Evolutionary conservation across 2,329 filamentous ascomycete species (phyloP), one percentile per base, ranked within the genome.

Genomic region (Ophiosphaerella narmari): DNA sequence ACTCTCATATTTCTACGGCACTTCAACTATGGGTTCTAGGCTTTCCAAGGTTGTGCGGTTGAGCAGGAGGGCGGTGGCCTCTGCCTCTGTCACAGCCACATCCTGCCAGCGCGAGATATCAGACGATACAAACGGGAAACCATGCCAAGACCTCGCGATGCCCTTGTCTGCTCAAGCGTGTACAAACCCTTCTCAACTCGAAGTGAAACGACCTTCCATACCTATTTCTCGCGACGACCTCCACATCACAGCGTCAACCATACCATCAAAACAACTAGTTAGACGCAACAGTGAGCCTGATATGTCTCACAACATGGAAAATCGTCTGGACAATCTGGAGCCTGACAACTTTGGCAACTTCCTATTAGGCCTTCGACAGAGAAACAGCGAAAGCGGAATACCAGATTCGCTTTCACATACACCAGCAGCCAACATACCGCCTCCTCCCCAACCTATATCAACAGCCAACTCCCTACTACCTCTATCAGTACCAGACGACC

Each of bases 1-100:
- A 29, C 11, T 11, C 23, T 26, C 8, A 5, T 14, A 43, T 6
- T 35, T 31, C 36, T 12, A 40, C 14, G 14, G 18, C 33, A 39
- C 51, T 32, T 40, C 39, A 23, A 51, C 38, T 12, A 71, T 70
- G 66, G 68, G 63, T 53, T 66, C 65, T 40, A 62, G 55, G 46
- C 39, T 64, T 21, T 69, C 59, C 47, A 63, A 63, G 39, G 52
- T 58, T 33, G 55, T 56, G 52, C 50, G 53, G 35, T 55, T 48
- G 43, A 59, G 54, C 35, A 54, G 49, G 48, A 50, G 57, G 40
- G 59, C 54, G 55, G 54, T 43, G 46, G 55, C 59, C 54, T 59
- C 50, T 43, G 55, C 59, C 52, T 59, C 50, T 43, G 48, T 34
- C 40, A 42, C 54, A 32, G 40, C 51, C 47, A 47, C 46, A 36